A percentile compares a stretch with the other conserved stretches of the same genome.
Conservation (phyloP, 208 protist genomes). For the Acanthamoeba sp. region DNA sequence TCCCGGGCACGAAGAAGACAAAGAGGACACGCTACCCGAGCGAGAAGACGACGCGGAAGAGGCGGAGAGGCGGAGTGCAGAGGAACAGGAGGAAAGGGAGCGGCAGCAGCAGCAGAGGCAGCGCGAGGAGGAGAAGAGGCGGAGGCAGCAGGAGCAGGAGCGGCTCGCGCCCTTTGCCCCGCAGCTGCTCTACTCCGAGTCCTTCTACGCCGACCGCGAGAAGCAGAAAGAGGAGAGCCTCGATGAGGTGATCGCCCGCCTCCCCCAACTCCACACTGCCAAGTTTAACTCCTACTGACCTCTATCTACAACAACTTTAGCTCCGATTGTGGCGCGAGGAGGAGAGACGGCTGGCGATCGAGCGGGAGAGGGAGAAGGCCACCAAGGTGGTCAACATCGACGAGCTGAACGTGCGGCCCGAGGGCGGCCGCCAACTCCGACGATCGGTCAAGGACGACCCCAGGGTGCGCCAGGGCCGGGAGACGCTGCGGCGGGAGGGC, state of each 20-base stretch:
- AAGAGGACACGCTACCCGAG: background rate
- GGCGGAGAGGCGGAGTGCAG: background rate
- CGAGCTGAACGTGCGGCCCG: constrained; percentile 44
- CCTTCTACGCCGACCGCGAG: background rate
- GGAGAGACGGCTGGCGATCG: background rate
- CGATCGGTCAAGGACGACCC: background rate
- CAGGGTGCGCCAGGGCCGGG: background rate
- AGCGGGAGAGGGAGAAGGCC: constrained; percentile 14
- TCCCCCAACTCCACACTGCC: no score
- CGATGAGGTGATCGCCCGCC: no score
- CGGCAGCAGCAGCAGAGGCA: background rate
- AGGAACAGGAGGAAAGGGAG: background rate
- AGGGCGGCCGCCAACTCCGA: background rate
- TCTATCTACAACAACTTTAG: background rate
- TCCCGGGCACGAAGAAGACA: background rate
- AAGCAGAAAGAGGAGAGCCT: constrained; percentile 21
- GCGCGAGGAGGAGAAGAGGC: background rate
- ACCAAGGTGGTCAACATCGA: background rate
- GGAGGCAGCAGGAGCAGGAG: background rate
- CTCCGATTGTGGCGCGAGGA: constrained; percentile 8
- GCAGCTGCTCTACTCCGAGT: constrained; percentile 12
- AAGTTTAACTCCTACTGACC: background rate
- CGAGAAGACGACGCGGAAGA: background rate
- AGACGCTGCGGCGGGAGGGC: background rate
- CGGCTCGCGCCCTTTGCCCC: constrained; percentile 17